These are phyloP conservation scores for Microcos paniculata DNA, from an alignment of 345 rosid species.

Conservation along the genomic window DNA sequence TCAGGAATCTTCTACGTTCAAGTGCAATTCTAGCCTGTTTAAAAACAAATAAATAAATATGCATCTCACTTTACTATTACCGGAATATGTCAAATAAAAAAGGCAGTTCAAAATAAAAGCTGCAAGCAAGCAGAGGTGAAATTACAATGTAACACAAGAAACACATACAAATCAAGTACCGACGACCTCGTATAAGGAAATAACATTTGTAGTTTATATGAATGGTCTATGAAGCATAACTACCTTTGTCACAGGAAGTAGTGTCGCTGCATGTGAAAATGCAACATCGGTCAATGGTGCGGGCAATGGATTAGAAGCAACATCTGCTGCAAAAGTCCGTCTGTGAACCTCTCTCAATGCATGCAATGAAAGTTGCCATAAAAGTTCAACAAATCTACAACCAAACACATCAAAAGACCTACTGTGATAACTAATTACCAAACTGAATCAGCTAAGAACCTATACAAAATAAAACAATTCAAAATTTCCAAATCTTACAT, in stretches of 20 bases:
- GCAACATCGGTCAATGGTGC: conserved; percentile 96
- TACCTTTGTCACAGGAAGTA: conserved; percentile 98
- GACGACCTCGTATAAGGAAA: not conserved
- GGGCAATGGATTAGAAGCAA: conserved; percentile 82
- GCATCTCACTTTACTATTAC: conserved; percentile 11
- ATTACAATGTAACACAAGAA: not conserved
- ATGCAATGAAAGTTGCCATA: conserved; percentile 99
- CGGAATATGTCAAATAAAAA: conserved; percentile 4
- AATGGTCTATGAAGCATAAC: not conserved
- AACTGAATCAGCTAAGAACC: not conserved
- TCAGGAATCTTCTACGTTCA: conserved; percentile 88
- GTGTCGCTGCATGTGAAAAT: conserved; percentile 95
- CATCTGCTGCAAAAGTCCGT: conserved; percentile 87
- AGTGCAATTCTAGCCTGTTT: conserved; percentile 96
- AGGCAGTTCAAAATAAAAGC: not conserved
- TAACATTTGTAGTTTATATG: not conserved
- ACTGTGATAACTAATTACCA: not conserved
- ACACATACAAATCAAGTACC: not conserved
- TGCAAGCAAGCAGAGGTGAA: not conserved
- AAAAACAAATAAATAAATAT: too few relatives aligned
- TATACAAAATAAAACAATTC: not conserved
- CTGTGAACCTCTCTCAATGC: conserved; percentile 94
- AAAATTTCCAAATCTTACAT: not conserved
- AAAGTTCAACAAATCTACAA: conserved; percentile 94
- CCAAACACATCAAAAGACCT: conserved; percentile 8